These are phyloP conservation scores for Candida pseudofarinosa DNA, from an alignment of 805 yeast species.

Conservation along the genomic window DNA sequence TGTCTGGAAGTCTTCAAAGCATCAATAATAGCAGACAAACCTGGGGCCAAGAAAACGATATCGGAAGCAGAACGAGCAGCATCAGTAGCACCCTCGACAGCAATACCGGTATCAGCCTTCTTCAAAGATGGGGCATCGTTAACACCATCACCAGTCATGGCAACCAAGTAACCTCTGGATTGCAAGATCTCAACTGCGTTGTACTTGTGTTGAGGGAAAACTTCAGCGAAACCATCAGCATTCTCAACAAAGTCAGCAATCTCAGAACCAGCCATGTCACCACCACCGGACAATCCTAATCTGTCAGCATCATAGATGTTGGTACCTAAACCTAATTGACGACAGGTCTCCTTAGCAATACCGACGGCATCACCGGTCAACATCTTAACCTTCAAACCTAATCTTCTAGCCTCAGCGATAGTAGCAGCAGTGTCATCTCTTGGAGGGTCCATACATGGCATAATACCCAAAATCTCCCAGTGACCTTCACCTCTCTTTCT, in stretches of 20 bases:
- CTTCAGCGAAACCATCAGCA: conserved; percentile 98
- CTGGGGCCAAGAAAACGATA: conserved; percentile 90
- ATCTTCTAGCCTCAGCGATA: conserved; percentile 82
- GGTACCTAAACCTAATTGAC: conserved; percentile 95
- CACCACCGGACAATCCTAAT: conserved; percentile 90
- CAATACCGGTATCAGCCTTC: conserved; percentile 91
- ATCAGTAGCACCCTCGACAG: conserved; percentile 97
- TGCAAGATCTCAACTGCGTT: conserved; percentile 93
- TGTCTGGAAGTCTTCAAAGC: conserved; percentile 91
- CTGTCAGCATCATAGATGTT: conserved; percentile 96
- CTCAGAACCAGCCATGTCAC: conserved; percentile 96
- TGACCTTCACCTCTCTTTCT: conserved; percentile 98
- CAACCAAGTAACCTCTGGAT: conserved; percentile 94
- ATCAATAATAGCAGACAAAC: conserved; percentile 92
- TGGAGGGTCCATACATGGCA: conserved; percentile 99
- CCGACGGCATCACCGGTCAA: conserved; percentile 99
- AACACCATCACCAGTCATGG: conserved; percentile 99
- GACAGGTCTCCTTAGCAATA: conserved; percentile 97
- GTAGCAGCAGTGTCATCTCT: conserved; percentile 97
- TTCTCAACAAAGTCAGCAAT: conserved; percentile 96
- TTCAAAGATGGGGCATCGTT: conserved; percentile 96
- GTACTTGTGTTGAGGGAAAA: conserved; percentile 97
- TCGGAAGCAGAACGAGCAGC: conserved; percentile 97
- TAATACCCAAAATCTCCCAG: conserved; percentile 96
- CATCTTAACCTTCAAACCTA: conserved; percentile 96